These are phyloP conservation scores for Boechera divaricarpa DNA, from an alignment of 345 rosid genomes.

Conservation along the genomic window DNA sequence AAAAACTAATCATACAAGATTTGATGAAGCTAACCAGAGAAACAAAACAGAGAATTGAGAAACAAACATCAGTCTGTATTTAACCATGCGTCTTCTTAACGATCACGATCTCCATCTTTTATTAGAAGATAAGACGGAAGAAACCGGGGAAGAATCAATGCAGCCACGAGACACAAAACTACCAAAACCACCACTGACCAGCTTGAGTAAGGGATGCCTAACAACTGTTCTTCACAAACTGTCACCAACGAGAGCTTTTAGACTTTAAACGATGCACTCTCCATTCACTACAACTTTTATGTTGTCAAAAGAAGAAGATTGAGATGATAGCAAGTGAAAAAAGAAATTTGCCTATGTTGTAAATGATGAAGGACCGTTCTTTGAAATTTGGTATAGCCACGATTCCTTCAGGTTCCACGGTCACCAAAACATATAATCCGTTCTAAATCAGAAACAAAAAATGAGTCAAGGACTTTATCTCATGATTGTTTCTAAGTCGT, in stretches of 20 bases:
- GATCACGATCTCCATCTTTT: conserved; percentile 50
- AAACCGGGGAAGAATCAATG: conserved; percentile 61
- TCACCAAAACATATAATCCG: conserved; percentile 58
- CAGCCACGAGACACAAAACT: conserved; percentile 60
- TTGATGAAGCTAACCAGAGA: too few species aligned
- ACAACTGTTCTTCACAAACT: conserved; percentile 78
- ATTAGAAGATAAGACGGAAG: conserved; percentile 58
- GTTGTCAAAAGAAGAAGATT: neutral
- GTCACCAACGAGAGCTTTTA: conserved; percentile 36
- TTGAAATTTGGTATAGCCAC: conserved; percentile 65
- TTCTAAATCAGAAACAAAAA: conserved; percentile 49
- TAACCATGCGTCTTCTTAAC: too few species aligned
- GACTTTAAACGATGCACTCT: conserved; percentile 4
- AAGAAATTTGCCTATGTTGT: conserved; percentile 69
- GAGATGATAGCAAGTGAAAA: neutral
- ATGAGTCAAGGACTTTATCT: neutral
- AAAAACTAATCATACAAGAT: too few species aligned
- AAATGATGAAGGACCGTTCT: conserved; percentile 63
- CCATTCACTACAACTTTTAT: neutral
- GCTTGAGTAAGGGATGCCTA: conserved; percentile 75
- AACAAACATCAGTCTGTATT: too few species aligned
- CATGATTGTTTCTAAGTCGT: neutral
- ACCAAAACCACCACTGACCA: conserved; percentile 70
- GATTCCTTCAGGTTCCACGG: conserved; percentile 83
- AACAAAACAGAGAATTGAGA: too few species aligned